These are phyloP conservation scores for sunflower (Helianthus annuus) DNA, from an alignment of 129 eudicot genomes.

Conservation along the genomic window HanXRQr2.0-SUNRISE NC_035445.2:173230577-173231076, in stretches of 20 bases:
- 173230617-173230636: too few species aligned
- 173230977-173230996: too few species aligned
- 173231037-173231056: neutral
- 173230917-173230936: neutral
- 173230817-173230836: neutral
- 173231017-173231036: neutral
- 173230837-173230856: neutral
- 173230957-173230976: too few species aligned
- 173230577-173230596: too few species aligned
- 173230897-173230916: neutral
- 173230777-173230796: neutral
- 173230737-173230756: neutral
- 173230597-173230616: too few species aligned
- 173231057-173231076: neutral
- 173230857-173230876: neutral
- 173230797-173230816: constrained; percentile 4
- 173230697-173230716: too few species aligned
- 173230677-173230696: too few species aligned
- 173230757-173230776: neutral
- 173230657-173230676: too few species aligned
- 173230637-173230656: too few species aligned
- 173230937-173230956: too few species aligned
- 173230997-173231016: neutral
- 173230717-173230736: too few species aligned
- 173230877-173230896: neutral